Evolutionary conservation across 352 stramenopile species (phyloP).

Genomic region (Phytophthora pluvialis): DNA sequence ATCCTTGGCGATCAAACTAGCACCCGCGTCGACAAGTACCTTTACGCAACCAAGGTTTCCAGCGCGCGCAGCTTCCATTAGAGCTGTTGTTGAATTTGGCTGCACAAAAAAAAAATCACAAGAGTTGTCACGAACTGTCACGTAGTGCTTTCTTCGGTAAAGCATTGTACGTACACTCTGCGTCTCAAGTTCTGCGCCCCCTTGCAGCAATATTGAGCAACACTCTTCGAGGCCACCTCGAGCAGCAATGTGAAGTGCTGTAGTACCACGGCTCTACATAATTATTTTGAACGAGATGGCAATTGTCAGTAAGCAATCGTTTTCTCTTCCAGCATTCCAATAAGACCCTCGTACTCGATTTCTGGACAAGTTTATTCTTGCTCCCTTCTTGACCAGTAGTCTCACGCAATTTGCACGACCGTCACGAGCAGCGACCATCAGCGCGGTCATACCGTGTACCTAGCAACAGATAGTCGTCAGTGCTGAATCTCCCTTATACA

Average conservation of each 20-base stretch:
- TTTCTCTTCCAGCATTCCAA: not conserved
- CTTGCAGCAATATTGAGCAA: constrained; percentile 71
- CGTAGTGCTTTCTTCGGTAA: not conserved
- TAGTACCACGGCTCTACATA: constrained; percentile 77
- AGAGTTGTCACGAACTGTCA: not conserved
- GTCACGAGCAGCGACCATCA: constrained; percentile 85
- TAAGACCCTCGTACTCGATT: constrained; percentile 62
- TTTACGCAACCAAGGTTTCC: constrained; percentile 82
- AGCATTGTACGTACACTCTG: constrained; percentile 61
- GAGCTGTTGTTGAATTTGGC: constrained; percentile 86
- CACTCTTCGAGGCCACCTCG: constrained; percentile 78
- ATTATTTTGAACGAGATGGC: not conserved
- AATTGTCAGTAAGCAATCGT: constrained; percentile 14
- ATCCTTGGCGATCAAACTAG: constrained; percentile 77
- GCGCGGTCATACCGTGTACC: constrained; percentile 82
- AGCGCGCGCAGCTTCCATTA: constrained; percentile 87
- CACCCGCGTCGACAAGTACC: constrained; percentile 67
- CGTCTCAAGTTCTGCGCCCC: constrained; percentile 73
- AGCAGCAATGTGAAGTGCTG: constrained; percentile 82
- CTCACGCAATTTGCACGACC: constrained; percentile 68
- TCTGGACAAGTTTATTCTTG: constrained; percentile 81
- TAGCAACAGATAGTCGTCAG: constrained; percentile 33
- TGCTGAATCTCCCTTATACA: not conserved
- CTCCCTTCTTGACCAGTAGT: constrained; percentile 81
- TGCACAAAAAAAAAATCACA: constrained; percentile 24